Base-by-base conservation (phyloP, 2,329 filamentous ascomycete species). In the Pseudogymnoascus sp. region DNA sequence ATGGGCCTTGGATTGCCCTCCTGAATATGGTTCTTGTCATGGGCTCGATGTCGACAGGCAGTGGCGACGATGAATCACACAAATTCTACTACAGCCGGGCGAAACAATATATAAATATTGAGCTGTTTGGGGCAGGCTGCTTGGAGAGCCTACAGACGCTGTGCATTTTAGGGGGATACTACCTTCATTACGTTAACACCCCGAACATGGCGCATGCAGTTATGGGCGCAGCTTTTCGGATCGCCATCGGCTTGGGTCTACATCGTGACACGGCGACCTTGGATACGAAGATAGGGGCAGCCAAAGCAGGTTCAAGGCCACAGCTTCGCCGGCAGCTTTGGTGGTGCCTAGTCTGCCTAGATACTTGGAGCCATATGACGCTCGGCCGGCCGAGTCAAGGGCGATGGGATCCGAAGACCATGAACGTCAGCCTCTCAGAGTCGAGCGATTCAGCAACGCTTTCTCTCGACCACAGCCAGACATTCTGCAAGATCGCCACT, bases 331-430 rank as follows among this genome's bases (percentile, higher is more conserved):
- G 50, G 50, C 71, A 76, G 5, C 77, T 76, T 23, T 78, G 77
- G 77, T 78, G 77, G 77, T 76, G 77, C 60, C 66, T 78, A 25
- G 78, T 78, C 62, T 78, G 76, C 63, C 68, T 78, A 1, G 77
- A 78, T 67, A 71, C 76, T 0, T 78, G 77, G 77, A 56, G 50
- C 11, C 50, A 56, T 56, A 34, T 56, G 50, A 56, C 50, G 10
- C 50, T 56, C 25, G 50, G 50, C 50, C 25, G 50, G 10, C 50
- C 50, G 50, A 56, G 50, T 10, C 50, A 56, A 56, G 50, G 50
- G 12, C 25, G 50, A 34, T 56, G 50, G 50, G 50, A 56, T 7
- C 50, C 50, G 10, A 56, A 56, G n/a, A 56, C 50, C 10, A 56
- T 56, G 50, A 56, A 56, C n/a, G 50, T 56, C 25, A 56, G 25